Conservation (phyloP, 2,329 filamentous ascomycete genomes). For the Diaporthe amygdali region DNA sequence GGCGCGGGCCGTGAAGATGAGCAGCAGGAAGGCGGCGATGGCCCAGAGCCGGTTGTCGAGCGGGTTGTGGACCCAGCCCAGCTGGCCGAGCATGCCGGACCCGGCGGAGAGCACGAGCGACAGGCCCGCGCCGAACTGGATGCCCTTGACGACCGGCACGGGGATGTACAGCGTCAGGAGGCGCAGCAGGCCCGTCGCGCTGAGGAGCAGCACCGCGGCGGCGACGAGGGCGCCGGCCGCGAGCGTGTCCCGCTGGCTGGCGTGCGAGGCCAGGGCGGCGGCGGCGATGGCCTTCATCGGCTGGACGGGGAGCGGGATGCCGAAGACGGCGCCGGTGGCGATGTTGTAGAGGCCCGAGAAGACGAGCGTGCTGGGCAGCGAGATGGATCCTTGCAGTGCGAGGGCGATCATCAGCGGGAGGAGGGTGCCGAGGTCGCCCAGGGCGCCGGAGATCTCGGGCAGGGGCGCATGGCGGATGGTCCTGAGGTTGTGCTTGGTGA, state of each 20-base stretch:
- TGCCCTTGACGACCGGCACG: constrained; percentile 89
- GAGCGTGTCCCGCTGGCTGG: constrained; percentile 74
- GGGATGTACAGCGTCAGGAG: constrained; percentile 79
- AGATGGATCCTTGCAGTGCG: constrained; percentile 77
- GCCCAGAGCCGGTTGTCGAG: constrained; percentile 83
- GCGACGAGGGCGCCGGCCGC: constrained; percentile 84
- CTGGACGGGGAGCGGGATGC: constrained; percentile 89
- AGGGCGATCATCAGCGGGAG: constrained; percentile 89
- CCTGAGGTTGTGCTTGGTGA: constrained; percentile 53
- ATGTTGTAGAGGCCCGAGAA: constrained; percentile 91
- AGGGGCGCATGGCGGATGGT: constrained; percentile 53
- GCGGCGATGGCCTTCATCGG: constrained; percentile 90
- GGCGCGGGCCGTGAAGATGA: constrained; percentile 70
- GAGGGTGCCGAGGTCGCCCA: constrained; percentile 87
- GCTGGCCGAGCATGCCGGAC: constrained; percentile 66
- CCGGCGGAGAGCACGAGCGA: constrained; percentile 82
- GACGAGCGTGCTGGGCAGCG: constrained; percentile 81
- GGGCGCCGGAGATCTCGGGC: constrained; percentile 84
- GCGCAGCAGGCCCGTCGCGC: constrained; percentile 76
- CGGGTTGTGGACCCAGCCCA: constrained; percentile 72
- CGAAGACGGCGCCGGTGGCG: constrained; percentile 80
- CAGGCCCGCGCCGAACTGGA: constrained; percentile 90
- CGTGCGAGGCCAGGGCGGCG: constrained; percentile 76
- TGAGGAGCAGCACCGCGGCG: constrained; percentile 75
- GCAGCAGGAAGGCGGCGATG: constrained; percentile 71